These are phyloP conservation scores for Cardiospermum halicacabum DNA, from an alignment of 345 rosid genomes.

Conservation along the genomic window DNA sequence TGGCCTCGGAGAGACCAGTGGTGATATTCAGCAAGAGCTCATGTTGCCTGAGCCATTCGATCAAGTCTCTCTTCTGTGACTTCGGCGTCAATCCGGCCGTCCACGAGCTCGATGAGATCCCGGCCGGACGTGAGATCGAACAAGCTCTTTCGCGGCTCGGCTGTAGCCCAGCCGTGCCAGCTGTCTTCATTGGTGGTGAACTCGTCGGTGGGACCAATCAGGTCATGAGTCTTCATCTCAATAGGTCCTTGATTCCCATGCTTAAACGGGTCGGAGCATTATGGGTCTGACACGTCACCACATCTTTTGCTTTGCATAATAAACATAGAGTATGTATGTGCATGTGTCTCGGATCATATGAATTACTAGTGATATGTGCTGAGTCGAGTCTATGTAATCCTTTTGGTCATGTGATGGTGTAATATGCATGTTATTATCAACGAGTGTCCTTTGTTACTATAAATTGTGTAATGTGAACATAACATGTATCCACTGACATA, in stretches of 20 bases:
- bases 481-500: too few relatives aligned
- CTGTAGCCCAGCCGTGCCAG: conserved; percentile 60
- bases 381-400: neutral
- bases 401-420: conserved; percentile 4
- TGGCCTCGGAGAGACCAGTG: conserved; percentile 77
- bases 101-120: conserved; percentile 67
- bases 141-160: conserved; percentile 71
- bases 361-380: neutral
- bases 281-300: conserved; percentile 68
- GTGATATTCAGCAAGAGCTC: conserved; percentile 81
- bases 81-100: conserved; percentile 71
- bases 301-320: too few relatives aligned
- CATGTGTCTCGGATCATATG: conserved; percentile 20
- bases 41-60: conserved; percentile 79
- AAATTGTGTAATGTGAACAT: too few relatives aligned
- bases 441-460: too few relatives aligned
- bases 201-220: conserved; percentile 84
- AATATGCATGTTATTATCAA: too few relatives aligned
- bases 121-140: conserved; percentile 67
- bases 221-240: conserved; percentile 86
- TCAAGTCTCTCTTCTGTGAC: conserved; percentile 62
- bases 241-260: conserved; percentile 65
- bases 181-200: conserved; percentile 75
- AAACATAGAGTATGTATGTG: neutral
- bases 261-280: conserved; percentile 76